Evolutionary conservation across 768 basidiomycete genomes (phyloP).

Genomic region (Pleurotus ostreatus): DNA sequence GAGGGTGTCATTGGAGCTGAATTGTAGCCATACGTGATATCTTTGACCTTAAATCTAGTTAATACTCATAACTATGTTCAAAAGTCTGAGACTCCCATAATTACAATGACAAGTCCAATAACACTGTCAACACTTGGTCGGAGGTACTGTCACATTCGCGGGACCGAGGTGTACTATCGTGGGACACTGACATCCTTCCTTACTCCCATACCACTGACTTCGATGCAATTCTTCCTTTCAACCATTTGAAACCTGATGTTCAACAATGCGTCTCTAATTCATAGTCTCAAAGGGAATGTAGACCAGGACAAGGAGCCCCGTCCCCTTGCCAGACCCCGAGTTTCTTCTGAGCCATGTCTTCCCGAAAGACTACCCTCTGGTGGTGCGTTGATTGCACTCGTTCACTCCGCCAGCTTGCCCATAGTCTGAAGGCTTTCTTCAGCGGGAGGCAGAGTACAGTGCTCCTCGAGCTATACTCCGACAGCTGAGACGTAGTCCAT

Average conservation of each 20-base stretch:
- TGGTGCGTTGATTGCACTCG: slow-evolving; percentile 35
- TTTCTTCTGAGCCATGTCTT: slow-evolving; percentile 52
- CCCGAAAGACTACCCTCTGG: slow-evolving; percentile 66
- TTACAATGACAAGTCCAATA: too few species aligned
- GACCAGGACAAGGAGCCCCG: background rate
- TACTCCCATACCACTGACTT: background rate
- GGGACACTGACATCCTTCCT: too few species aligned
- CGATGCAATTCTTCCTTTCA: background rate
- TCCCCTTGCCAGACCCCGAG: slow-evolving; percentile 27
- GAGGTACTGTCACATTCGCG: too few species aligned
- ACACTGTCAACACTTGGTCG: too few species aligned
- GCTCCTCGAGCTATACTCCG: slow-evolving; percentile 56
- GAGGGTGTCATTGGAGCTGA: too few species aligned
- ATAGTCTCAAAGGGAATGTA: too few species aligned
- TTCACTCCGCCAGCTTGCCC: slow-evolving; percentile 13
- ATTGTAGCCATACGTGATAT: too few species aligned
- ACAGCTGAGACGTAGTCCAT: slow-evolving; percentile 46
- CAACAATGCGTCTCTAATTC: background rate
- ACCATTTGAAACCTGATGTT: background rate
- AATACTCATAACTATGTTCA: too few species aligned
- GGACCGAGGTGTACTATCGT: too few species aligned
- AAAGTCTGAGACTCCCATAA: too few species aligned
- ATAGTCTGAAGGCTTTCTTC: slow-evolving; percentile 52
- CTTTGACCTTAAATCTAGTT: too few species aligned
- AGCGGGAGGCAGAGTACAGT: slow-evolving; percentile 61